phyloP scores from a whole-genome alignment of 2,329 filamentous ascomycete genomes.

The Talaromyces atroroseus region DNA sequence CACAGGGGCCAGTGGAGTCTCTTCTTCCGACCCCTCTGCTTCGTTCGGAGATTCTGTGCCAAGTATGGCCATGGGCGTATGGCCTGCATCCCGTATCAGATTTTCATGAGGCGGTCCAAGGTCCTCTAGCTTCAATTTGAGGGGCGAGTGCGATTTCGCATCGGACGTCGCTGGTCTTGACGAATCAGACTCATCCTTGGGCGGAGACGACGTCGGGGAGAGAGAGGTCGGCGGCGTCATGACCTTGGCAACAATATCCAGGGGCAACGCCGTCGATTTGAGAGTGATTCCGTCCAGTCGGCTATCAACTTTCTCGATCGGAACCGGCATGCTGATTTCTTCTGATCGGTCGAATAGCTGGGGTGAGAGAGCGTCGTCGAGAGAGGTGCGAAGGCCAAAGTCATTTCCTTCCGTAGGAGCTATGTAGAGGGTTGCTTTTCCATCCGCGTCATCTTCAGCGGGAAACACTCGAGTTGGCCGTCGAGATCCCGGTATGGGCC shows the following conservation, averaged over 20 bases:
- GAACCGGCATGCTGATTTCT: slow-evolving; percentile 35
- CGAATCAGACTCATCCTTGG: slow-evolving; percentile 17
- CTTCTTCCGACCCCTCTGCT: slow-evolving; percentile 16
- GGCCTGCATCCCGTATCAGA: slow-evolving; percentile 37
- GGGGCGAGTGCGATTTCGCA: slow-evolving; percentile 26
- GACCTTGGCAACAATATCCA: slow-evolving; percentile 39
- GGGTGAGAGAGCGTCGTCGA: slow-evolving; percentile 38
- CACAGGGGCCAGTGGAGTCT: slow-evolving; percentile 30
- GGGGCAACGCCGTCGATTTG: slow-evolving; percentile 41
- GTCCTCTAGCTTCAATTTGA: slow-evolving; percentile 32
- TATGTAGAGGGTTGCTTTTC: slow-evolving; percentile 21
- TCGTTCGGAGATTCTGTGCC: slow-evolving; percentile 27
- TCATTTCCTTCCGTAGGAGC: slow-evolving; percentile 28
- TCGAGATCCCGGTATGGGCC: slow-evolving; percentile 31
- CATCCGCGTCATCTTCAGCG: slow-evolving; percentile 22
- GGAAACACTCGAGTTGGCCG: slow-evolving; percentile 41
- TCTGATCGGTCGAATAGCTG: slow-evolving; percentile 27
- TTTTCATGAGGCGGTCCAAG: slow-evolving; percentile 35
- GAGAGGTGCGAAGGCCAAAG: slow-evolving; percentile 25
- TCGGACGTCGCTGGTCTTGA: slow-evolving; percentile 5
- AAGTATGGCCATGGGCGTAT: slow-evolving; percentile 42
- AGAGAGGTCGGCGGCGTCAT: slow-evolving; percentile 41
- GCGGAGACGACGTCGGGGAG: slow-evolving; percentile 26
- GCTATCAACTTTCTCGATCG: slow-evolving; percentile 43
- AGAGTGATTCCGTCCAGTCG: slow-evolving; percentile 44